These are phyloP conservation scores for Claviceps purpurea DNA, from an alignment of 2,329 filamentous ascomycete genomes.

Conservation along the genomic window DNA sequence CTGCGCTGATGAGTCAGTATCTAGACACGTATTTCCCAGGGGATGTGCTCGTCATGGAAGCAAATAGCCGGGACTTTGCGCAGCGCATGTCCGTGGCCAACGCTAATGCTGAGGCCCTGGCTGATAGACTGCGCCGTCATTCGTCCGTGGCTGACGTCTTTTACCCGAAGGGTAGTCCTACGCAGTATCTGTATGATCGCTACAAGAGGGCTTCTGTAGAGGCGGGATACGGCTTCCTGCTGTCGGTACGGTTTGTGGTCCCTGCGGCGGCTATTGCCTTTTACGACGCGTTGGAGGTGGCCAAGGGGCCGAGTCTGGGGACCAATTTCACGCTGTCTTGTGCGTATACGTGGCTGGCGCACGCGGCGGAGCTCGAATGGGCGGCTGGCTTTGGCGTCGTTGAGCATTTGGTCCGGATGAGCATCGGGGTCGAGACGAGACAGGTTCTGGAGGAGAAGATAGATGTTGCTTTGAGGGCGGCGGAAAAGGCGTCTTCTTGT, in stretches of 20 bases:
- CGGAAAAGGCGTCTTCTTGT: not conserved
- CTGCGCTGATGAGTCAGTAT: conserved; percentile 9
- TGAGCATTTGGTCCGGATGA: conserved; percentile 28
- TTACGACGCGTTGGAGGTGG: conserved; percentile 32
- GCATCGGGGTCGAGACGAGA: conserved; percentile 27
- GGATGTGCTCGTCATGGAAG: conserved; percentile 19
- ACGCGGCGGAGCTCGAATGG: conserved; percentile 23
- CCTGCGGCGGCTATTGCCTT: conserved; percentile 26
- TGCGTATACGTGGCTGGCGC: conserved; percentile 27
- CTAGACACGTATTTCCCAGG: conserved; percentile 13
- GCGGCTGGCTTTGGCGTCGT: conserved; percentile 25
- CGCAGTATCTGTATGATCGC: conserved; percentile 20
- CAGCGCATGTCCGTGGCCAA: conserved; percentile 17
- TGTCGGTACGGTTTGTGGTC: conserved; percentile 34
- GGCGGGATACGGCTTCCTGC: conserved; percentile 37
- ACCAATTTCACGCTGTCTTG: conserved; percentile 33
- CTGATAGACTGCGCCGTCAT: conserved; percentile 15
- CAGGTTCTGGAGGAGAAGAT: not conserved
- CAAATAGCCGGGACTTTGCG: conserved; percentile 26
- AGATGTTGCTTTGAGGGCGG: not conserved
- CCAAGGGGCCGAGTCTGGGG: conserved; percentile 37
- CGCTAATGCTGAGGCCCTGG: conserved; percentile 14
- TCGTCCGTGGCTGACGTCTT: conserved; percentile 17
- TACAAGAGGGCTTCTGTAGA: conserved; percentile 13
- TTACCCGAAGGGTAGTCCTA: conserved; percentile 27